Conservation (phyloP, 805 yeast species). For the Candida lessepsii region DNA sequence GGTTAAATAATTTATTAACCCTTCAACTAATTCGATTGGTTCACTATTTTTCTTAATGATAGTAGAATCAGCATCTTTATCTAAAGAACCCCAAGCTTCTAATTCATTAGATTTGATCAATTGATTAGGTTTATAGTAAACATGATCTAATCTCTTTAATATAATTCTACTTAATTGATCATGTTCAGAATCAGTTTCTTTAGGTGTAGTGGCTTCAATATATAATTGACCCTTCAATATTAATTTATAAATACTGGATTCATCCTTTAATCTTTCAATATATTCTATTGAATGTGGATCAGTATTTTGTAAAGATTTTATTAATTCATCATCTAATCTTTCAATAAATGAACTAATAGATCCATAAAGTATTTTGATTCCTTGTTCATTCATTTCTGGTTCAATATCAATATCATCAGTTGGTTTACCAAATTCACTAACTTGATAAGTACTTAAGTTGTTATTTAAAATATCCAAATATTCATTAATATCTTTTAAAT, state of each 20-base stretch:
- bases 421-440: slow-evolving; percentile 69
- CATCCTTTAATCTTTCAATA: slow-evolving; percentile 86
- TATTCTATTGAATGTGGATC: slow-evolving; percentile 97
- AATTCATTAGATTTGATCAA: slow-evolving; percentile 69
- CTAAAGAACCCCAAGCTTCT: slow-evolving; percentile 65
- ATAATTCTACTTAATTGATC: slow-evolving; percentile 72
- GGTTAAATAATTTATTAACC: slow-evolving; percentile 58
- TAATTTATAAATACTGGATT: slow-evolving; percentile 68
- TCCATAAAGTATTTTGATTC: slow-evolving; percentile 76
- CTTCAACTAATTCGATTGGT: slow-evolving; percentile 54
- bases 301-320: slow-evolving; percentile 78
- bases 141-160: slow-evolving; percentile 83
- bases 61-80: slow-evolving; percentile 18
- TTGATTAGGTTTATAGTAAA: slow-evolving; percentile 85
- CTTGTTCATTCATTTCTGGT: slow-evolving; percentile 54
- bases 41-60: slow-evolving; percentile 33
- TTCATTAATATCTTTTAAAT: slow-evolving; percentile 58
- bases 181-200: slow-evolving; percentile 36
- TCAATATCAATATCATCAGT: slow-evolving; percentile 75
- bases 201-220: slow-evolving; percentile 58
- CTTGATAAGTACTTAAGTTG: slow-evolving; percentile 54
- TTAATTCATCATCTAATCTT: slow-evolving; percentile 92
- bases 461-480: slow-evolving; percentile 70
- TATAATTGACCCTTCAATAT: slow-evolving; percentile 85
- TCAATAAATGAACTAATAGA: slow-evolving; percentile 84